Conservation (phyloP, 805 yeast species). For the Geotrichum ghanense region DNA sequence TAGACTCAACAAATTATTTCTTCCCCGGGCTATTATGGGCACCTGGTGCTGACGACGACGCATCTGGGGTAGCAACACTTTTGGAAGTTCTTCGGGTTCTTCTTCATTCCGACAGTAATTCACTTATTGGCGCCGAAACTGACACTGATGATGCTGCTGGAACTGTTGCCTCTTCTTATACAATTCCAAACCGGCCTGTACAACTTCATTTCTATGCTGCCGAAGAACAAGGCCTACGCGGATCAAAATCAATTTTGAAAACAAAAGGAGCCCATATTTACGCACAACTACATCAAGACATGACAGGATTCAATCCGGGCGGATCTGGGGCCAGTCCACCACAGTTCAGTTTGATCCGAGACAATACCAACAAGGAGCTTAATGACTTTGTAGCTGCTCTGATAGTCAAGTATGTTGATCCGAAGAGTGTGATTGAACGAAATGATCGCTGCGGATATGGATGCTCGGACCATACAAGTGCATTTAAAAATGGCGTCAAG, state of each 20-base stretch:
- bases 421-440: constrained; percentile 36
- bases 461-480: constrained; percentile 83
- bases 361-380: constrained; percentile 43
- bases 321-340: constrained; percentile 37
- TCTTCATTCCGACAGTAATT: constrained; percentile 13
- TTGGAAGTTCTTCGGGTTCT: constrained; percentile 63
- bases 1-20: constrained; percentile 63
- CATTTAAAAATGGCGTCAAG: constrained; percentile 66
- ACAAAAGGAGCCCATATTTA: constrained; percentile 41
- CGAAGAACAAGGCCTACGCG: constrained; percentile 81
- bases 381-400: constrained; percentile 48
- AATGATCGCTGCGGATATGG: constrained; percentile 82
- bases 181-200: no score
- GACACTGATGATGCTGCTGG: constrained; percentile 44
- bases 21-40: constrained; percentile 56
- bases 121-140: constrained; percentile 16
- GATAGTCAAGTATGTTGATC: constrained; percentile 43
- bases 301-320: constrained; percentile 58
- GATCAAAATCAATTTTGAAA: constrained; percentile 64
- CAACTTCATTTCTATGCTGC: constrained; percentile 86
- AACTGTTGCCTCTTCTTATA: constrained; percentile 45
- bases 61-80: constrained; percentile 69
- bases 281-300: constrained; percentile 84
- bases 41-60: constrained; percentile 92
- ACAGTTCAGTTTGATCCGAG: constrained; percentile 64